Conservation (phyloP, 768 basidiomycete species). For the Tricholoma sp. region DNA sequence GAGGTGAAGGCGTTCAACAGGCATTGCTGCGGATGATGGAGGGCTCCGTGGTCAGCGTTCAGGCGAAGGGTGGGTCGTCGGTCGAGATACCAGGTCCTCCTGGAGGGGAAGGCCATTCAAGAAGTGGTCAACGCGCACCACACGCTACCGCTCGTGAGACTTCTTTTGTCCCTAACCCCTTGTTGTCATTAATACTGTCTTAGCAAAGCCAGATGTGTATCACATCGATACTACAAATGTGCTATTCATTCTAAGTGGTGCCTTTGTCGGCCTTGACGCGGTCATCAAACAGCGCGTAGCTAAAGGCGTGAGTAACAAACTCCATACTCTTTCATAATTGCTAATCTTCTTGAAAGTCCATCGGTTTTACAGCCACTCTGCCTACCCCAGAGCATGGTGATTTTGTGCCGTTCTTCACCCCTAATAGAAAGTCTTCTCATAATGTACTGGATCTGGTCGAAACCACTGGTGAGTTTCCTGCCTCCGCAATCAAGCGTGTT, state of each 20-base stretch:
- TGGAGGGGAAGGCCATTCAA: slow-evolving; percentile 41
- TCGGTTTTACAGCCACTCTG: slow-evolving; percentile 64
- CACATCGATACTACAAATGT: slow-evolving; percentile 87
- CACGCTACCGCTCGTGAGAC: slow-evolving; percentile 32
- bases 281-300: slow-evolving; percentile 75
- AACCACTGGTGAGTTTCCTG: slow-evolving; percentile 47
- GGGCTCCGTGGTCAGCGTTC: slow-evolving; percentile 79
- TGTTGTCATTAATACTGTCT: slow-evolving; percentile 1
- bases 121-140: slow-evolving; percentile 46
- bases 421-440: slow-evolving; percentile 52
- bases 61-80: slow-evolving; percentile 56
- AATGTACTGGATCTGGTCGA: slow-evolving; percentile 68
- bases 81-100: slow-evolving; percentile 38
- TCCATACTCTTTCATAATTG: too few relatives aligned
- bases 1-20: slow-evolving; percentile 96
- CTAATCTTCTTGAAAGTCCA: slow-evolving; percentile 52
- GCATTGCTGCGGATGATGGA: slow-evolving; percentile 92
- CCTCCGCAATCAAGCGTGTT: not conserved
- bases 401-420: slow-evolving; percentile 69
- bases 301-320: slow-evolving; percentile 65
- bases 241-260: slow-evolving; percentile 92
- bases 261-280: slow-evolving; percentile 87
- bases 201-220: slow-evolving; percentile 60
- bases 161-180: not conserved
- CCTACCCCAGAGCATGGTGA: slow-evolving; percentile 33